Evolutionary conservation across 768 basidiomycete species (phyloP), one percentile per base, ranked within the genome.

Genomic region (Tylopilus felleus): DNA sequence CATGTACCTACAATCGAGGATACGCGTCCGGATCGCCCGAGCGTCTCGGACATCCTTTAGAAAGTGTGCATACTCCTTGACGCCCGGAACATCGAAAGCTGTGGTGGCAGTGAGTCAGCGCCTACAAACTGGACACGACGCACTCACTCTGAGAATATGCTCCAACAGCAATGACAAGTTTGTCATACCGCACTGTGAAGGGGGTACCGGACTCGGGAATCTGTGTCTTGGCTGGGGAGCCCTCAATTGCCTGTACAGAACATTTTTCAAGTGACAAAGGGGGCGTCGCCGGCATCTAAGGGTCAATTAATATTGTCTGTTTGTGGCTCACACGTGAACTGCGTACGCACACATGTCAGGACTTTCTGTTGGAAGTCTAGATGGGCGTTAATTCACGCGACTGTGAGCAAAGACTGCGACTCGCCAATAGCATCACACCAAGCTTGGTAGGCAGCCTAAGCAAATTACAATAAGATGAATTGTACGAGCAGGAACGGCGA

Each of bases 121-220:
- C 39, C 12, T 12, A 29, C 35, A 35, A 29, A 60, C 31, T 45
- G 49, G 60, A 54, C 48, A 27, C 28, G 31, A 29, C 5, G 35
- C 3, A 60, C 80, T 47, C 62, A 90, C 90, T 93, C 66, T 93
- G 90, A 3, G 81, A 83, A 71, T 93, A 93, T 43, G 88, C 87
- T 3, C 93, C 93, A 1, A 91, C 90, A 8, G 89, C 84, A 45
- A 95, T 83, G 51, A 94, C 82, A 13, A 94, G 77, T 65, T 88
- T 90, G 70, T 94, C 91, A 63, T 88, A 93, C 19, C 72, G 69
- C 41, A 93, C 46, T 9, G 77, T 74, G 66, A 89, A 92, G 8
- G 76, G 70, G 27, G 73, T 67, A 8, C 66, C 64, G 1, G 58
- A 59, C 0, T 56, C 65, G 4, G 61, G 64, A 47, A 57, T 59